Conservation (phyloP, 805 yeast species). For the Candida qinlingensis region DNA sequence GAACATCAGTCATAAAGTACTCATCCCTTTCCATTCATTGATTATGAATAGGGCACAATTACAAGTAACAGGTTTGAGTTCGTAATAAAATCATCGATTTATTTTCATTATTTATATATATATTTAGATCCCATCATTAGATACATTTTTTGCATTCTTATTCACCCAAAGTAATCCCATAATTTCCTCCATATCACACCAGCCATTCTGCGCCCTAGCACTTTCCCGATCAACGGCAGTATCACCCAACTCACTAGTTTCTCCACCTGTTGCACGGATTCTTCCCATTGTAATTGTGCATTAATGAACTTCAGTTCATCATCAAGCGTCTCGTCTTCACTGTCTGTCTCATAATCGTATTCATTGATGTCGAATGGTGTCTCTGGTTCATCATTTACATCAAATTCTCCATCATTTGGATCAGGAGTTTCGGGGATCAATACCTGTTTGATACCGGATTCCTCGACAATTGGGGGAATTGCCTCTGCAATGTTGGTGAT, state of each 20-base stretch:
- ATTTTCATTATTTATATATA: too few relatives aligned
- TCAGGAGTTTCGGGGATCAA: slow-evolving; percentile 6
- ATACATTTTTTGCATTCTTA: too few relatives aligned
- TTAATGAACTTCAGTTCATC: slow-evolving; percentile 28
- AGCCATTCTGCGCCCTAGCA: slow-evolving; percentile 58
- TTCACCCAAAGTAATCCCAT: slow-evolving; percentile 15
- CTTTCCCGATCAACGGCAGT: slow-evolving; percentile 62
- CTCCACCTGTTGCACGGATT: slow-evolving; percentile 52
- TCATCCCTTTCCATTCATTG: slow-evolving; percentile 20
- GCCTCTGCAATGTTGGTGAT: neutral
- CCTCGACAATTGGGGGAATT: too few relatives aligned
- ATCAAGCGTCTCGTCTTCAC: slow-evolving; percentile 15
- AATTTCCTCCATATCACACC: slow-evolving; percentile 25
- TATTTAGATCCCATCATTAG: too few relatives aligned
- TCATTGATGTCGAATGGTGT: slow-evolving; percentile 9
- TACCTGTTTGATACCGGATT: neutral
- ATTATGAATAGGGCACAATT: slow-evolving; percentile 8
- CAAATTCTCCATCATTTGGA: slow-evolving; percentile 5
- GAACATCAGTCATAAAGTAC: slow-evolving; percentile 15
- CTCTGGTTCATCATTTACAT: slow-evolving; percentile 4
- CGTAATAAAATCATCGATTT: neutral
- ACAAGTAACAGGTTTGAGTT: neutral
- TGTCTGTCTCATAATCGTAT: slow-evolving; percentile 14
- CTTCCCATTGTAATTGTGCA: slow-evolving; percentile 74
- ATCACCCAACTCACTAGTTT: slow-evolving; percentile 54